Conservation (phyloP, 2,329 filamentous ascomycete genomes). For the Exophiala bonariae region DNA sequence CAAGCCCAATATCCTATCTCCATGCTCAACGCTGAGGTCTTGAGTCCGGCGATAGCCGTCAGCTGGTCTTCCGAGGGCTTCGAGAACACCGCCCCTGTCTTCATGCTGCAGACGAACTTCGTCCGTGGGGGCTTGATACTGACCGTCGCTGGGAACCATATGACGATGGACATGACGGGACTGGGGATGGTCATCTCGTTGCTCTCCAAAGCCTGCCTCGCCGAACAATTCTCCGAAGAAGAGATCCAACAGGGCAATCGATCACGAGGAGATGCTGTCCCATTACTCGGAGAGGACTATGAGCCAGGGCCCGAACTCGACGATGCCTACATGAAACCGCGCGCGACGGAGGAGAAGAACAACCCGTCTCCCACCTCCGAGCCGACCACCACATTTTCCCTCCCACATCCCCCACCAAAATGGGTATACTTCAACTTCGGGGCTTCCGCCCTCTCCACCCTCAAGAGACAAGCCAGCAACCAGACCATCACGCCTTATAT, state of each 20-base stretch:
- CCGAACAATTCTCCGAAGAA: constrained; percentile 46
- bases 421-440: constrained; percentile 52
- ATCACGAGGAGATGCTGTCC: constrained; percentile 38
- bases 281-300: constrained; percentile 40
- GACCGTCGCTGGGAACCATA: constrained; percentile 51
- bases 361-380: constrained; percentile 14
- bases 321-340: constrained; percentile 34
- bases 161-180: constrained; percentile 53
- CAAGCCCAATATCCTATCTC: constrained; percentile 45
- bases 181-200: constrained; percentile 49
- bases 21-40: constrained; percentile 49
- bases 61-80: constrained; percentile 29
- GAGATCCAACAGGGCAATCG: constrained; percentile 48
- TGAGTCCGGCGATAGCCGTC: constrained; percentile 46
- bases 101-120: constrained; percentile 51
- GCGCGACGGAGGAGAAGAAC: constrained; percentile 1
- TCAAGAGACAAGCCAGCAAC: constrained; percentile 43
- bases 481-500: constrained; percentile 36
- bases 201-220: constrained; percentile 50
- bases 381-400: constrained; percentile 12
- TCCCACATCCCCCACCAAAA: constrained; percentile 9
- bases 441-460: constrained; percentile 33
- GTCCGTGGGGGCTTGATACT: constrained; percentile 52
- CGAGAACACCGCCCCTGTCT: constrained; percentile 38
- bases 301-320: constrained; percentile 37